Base-by-base conservation (phyloP, 306 rosid genomes). In the Ormosia semicastrata region DNA sequence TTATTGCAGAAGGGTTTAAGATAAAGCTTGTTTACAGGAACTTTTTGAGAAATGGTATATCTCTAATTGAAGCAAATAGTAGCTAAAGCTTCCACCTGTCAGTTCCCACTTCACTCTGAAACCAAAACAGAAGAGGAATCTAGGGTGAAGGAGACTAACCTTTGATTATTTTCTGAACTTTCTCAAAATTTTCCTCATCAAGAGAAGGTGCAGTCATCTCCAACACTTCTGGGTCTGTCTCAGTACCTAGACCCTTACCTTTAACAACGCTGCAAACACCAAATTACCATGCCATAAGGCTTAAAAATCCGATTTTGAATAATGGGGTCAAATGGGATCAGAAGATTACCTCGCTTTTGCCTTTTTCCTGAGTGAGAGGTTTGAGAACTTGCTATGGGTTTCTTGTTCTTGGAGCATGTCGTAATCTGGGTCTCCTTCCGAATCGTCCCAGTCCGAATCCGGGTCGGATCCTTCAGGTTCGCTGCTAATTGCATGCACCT, bases 381-480 rank as follows among this genome's bases (percentile, higher is more conserved):
- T 73, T 11, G 95, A 85, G 63, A 89, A 73, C 63, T 75, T 85
- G 68, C 54, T 56, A 10, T 46, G 33, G 74, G 90, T 85, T 84
- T 90, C 89, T 84, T 92, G 88, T 84, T 90, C 89, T 84, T 92
- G 88, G 24, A 80, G 79, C 70, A 41, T 29, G 72, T 15, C 71
- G 66, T 36, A 85, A 81, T 78, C 87, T 1, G 88, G 85, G 80
- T 92, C 94, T 4, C 9, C 54, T 24, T 71, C 87, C 0, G 87
- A 85, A 71, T 86, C 94, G 24, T 89, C 85, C 2, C 85, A 86
- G n/a, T 82, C 80, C 6, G 47, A 54, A 65, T 8, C 86, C 4
- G 64, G 10, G 34, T 87, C 82, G 18, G 89, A 92, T 17, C 6
- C 89, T 44, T 83, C 92, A 41, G 66, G 13, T 18, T 85, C 88